Conservation (phyloP, 805 yeast genomes). For the Suhomyces sp. region DNA sequence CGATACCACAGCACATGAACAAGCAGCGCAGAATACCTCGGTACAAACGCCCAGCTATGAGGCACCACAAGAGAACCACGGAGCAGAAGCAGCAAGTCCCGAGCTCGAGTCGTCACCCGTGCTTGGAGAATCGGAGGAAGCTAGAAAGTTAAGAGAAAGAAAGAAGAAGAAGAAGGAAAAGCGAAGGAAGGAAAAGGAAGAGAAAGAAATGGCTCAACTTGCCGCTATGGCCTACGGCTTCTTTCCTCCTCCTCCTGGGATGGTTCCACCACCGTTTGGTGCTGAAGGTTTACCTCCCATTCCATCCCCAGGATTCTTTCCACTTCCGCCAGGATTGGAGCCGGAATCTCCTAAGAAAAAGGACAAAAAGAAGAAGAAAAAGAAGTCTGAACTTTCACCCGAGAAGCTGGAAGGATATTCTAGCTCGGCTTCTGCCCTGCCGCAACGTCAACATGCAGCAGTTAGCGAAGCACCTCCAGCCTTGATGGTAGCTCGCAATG, state of each 20-base stretch:
- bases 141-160: constrained; percentile 11
- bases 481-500: neutral
- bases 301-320: constrained; percentile 12
- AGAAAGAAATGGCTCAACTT: constrained; percentile 4
- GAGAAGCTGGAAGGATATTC: neutral
- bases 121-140: constrained; percentile 7
- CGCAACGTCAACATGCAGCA: neutral
- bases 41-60: neutral
- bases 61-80: neutral
- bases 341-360: constrained; percentile 11
- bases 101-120: neutral
- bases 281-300: constrained; percentile 7
- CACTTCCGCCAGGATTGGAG: constrained; percentile 8
- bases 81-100: neutral
- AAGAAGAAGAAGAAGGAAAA: constrained; percentile 14
- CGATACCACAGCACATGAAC: neutral
- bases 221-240: constrained; percentile 9
- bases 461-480: neutral
- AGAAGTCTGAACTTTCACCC: constrained; percentile 3
- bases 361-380: constrained; percentile 14
- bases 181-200: constrained; percentile 15
- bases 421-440: neutral
- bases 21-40: neutral
- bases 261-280: constrained; percentile 12
- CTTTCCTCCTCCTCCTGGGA: constrained; percentile 6